Conservation (phyloP, 148 eudicot genomes). For the Salicornia ramosissima region DNA sequence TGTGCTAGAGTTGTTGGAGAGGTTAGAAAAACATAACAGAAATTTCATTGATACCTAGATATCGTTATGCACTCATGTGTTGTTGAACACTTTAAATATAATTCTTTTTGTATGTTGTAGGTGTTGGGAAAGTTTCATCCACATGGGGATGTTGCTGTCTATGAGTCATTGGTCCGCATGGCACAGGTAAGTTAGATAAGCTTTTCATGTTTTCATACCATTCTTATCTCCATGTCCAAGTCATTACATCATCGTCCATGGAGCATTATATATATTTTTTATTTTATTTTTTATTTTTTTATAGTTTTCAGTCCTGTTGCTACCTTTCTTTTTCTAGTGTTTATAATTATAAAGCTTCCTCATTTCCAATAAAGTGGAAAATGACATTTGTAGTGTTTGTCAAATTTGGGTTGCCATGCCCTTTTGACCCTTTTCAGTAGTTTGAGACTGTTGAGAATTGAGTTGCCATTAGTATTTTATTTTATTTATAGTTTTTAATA, state of each 20-base stretch:
- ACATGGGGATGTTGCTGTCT: slow-evolving; percentile 93
- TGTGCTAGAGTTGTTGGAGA: slow-evolving; percentile 99
- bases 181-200: slow-evolving; percentile 65
- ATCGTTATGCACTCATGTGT: neutral
- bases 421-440: neutral
- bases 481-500: no score
- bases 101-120: slow-evolving; percentile 34
- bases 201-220: neutral
- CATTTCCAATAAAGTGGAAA: neutral
- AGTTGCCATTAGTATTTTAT: neutral
- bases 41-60: slow-evolving; percentile 1
- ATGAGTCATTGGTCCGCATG: slow-evolving; percentile 94
- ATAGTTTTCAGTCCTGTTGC: no score
- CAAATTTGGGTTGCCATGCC: neutral
- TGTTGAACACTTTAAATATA: slow-evolving; percentile 14
- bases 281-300: no score
- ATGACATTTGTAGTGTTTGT: neutral
- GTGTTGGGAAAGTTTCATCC: slow-evolving; percentile 98
- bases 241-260: neutral
- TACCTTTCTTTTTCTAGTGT: neutral
- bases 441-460: slow-evolving; percentile 6
- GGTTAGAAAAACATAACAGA: slow-evolving; percentile 37
- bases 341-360: neutral
- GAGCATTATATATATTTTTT: no score
- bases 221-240: neutral